These are phyloP conservation scores for Tricholoma matsutake DNA, from an alignment of 768 basidiomycete species.

Conservation along the genomic window DNA sequence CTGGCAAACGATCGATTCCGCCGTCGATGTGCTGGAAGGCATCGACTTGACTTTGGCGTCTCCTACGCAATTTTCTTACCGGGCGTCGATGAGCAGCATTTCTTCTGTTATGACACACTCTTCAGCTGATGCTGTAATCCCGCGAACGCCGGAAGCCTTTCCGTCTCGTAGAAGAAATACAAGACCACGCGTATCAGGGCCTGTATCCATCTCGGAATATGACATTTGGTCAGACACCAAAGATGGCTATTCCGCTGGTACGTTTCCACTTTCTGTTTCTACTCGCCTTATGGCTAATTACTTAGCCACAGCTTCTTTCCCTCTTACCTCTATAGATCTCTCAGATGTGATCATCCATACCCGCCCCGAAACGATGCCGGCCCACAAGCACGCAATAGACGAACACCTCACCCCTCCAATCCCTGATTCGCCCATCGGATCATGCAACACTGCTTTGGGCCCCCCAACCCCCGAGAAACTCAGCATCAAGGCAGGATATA, in stretches of 20 bases:
- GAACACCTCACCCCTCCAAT: slow-evolving; percentile 9
- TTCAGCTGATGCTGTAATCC: slow-evolving; percentile 58
- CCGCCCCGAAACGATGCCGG: slow-evolving; percentile 32
- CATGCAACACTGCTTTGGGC: slow-evolving; percentile 18
- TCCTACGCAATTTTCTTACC: slow-evolving; percentile 31
- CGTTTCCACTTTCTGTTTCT: slow-evolving; percentile 9
- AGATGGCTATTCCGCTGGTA: slow-evolving; percentile 33
- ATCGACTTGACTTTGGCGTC: slow-evolving; percentile 35
- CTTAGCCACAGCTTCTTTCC: slow-evolving; percentile 34
- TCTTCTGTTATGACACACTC: slow-evolving; percentile 54
- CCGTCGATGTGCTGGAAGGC: slow-evolving; percentile 37
- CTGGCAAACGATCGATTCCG: slow-evolving; percentile 42
- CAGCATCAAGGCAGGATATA: slow-evolving; percentile 63
- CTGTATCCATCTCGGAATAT: slow-evolving; percentile 38
- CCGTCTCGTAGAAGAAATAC: slow-evolving; percentile 1
- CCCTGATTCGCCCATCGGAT: slow-evolving; percentile 17
- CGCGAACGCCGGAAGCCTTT: slow-evolving; percentile 24
- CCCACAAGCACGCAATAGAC: slow-evolving; percentile 8
- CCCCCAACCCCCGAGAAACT: slow-evolving; percentile 31
- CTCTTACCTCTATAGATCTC: slow-evolving; percentile 36
- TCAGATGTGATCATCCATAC: slow-evolving; percentile 17
- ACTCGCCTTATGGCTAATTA: background rate
- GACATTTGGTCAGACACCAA: slow-evolving; percentile 34
- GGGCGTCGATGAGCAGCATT: slow-evolving; percentile 50
- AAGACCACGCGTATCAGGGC: slow-evolving; percentile 29